Base-by-base conservation (phyloP, 202 grass and related monocot species). In the Eragrostis tef region DNA sequence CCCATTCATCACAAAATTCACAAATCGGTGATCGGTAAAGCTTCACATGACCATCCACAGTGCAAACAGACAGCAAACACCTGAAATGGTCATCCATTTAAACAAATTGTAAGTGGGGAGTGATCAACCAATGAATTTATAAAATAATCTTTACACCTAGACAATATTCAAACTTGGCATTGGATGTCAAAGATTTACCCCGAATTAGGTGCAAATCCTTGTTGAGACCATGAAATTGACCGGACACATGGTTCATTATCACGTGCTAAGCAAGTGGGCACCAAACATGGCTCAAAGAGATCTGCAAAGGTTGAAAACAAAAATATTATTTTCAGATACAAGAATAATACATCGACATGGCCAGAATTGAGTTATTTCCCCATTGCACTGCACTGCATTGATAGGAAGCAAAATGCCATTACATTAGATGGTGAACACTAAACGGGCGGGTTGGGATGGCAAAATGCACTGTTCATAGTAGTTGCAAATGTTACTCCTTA, bases 201-300 rank as follows among this genome's bases (percentile, higher is more conserved):
- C 22, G 81, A 90, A 74, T 87, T 93, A 86, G 90, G 83, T 56
- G 92, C 82, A 93, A 93, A 94, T 50, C 95, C 92, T 85, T 87
- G 84, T 56, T 83, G 75, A 80, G 90, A 98, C 95, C 95, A 98
- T 71, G 92, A 93, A 84, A 98, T 88, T 39, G 95, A 98, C 49
- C 84, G 90, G 36, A 71, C 88, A 67, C 88, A 89, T 56, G 88
- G 88, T 83, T 90, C 87, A 44, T 57, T 80, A 73, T 94, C 84
- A 78, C 86, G 82, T 6, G 85, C 88, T 41, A 98, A 90, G 68
- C 64, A 88, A 58, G 82, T 93, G 27, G 95, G 77, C 81, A 94
- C 67, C 52, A 98, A 85, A 69, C 90, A 98, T 72, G 95, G 88
- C 21, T 79, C 84, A 78, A 93, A 67, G 51, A 94, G 84, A 66